Conservation (phyloP, 495 filamentous ascomycete genomes). For the Neurospora tetrasperma region DNA sequence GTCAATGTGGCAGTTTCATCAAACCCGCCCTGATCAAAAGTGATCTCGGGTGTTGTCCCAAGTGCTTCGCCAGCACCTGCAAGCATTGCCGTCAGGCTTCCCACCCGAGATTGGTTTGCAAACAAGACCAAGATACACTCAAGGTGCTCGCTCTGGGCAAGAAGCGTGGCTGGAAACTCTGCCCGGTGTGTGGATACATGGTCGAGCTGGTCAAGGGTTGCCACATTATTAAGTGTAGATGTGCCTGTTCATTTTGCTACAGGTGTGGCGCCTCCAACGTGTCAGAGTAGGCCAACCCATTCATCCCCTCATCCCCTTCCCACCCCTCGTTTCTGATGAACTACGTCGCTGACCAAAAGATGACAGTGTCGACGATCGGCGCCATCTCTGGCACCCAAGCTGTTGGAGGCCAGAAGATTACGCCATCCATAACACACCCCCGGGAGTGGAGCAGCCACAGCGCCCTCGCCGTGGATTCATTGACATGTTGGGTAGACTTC, state of each 20-base stretch:
- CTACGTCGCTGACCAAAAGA: background rate
- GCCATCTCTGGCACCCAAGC: background rate
- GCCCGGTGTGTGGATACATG: background rate
- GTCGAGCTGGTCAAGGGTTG: conserved; percentile 2
- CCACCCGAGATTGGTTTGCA: background rate
- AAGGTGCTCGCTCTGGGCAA: background rate
- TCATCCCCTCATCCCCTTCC: background rate
- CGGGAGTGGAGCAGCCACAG: background rate
- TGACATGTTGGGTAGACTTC: background rate
- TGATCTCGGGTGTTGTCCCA: background rate
- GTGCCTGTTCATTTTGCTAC: conserved; percentile 4
- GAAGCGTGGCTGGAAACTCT: conserved; percentile 3
- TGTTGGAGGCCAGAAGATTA: background rate
- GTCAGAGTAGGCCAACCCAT: background rate
- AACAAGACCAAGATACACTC: conserved; percentile 3
- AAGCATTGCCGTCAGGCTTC: background rate
- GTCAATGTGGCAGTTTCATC: background rate
- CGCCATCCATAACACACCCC: background rate
- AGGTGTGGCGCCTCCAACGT: background rate
- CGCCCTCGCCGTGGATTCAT: background rate
- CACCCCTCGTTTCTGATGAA: background rate
- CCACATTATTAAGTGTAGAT: conserved; percentile 2
- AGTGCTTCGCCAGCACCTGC: conserved; percentile 1
- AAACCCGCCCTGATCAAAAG: background rate
- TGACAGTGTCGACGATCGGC: background rate